Conservation (phyloP, 1,284 basidiomycete genomes). For the Violaceomyces palustris region DNA sequence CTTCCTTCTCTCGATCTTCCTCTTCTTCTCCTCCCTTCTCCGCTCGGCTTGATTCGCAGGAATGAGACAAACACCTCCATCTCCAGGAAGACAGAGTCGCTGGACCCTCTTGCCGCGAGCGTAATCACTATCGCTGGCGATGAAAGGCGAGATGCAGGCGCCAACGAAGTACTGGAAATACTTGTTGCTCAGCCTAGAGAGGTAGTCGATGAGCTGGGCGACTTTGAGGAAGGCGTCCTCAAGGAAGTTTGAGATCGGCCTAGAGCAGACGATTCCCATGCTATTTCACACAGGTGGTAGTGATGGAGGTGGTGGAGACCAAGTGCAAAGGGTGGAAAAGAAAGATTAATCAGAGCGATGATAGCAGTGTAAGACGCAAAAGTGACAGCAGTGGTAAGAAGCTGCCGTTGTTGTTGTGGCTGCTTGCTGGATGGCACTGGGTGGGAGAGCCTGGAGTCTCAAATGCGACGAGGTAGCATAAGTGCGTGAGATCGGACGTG, state of each 20-base stretch:
- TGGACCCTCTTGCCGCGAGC: not conserved
- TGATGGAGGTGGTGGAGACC: too few relatives aligned
- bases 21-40: not conserved
- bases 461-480: too few relatives aligned
- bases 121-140: not conserved
- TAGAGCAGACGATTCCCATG: not conserved
- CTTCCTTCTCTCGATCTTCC: not conserved
- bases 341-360: too few relatives aligned
- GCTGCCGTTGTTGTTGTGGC: too few relatives aligned
- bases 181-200: not conserved
- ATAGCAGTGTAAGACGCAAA: too few relatives aligned
- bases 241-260: not conserved
- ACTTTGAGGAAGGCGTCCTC: not conserved
- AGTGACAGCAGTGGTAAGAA: too few relatives aligned
- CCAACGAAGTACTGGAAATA: not conserved
- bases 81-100: not conserved
- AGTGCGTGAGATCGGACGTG: too few relatives aligned
- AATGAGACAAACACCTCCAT: too few relatives aligned
- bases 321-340: too few relatives aligned
- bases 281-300: too few relatives aligned
- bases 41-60: not conserved
- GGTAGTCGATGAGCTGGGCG: not conserved
- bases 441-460: too few relatives aligned
- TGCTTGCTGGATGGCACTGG: too few relatives aligned
- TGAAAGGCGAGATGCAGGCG: not conserved